phyloP scores from a whole-genome alignment of 148 eudicot genomes.

The Silene conica region DNA sequence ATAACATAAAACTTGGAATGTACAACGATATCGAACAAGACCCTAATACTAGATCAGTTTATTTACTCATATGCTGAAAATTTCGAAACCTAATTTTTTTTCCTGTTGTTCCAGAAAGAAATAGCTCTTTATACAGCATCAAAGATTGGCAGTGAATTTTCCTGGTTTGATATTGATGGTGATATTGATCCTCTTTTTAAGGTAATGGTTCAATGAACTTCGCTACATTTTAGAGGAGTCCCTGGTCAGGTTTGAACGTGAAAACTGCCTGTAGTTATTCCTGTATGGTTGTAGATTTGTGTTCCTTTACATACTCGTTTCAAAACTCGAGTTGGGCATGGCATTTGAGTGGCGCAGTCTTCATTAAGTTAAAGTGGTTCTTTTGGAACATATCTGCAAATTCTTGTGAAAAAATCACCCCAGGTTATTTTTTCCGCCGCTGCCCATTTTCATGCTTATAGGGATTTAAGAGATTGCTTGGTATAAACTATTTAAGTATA shows the following conservation, averaged over 20 bases:
- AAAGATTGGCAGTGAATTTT: constrained; percentile 73
- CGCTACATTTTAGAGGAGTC: not conserved
- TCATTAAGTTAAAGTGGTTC: not conserved
- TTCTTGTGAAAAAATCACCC: not conserved
- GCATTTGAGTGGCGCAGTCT: not conserved
- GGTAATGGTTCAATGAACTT: constrained; percentile 40
- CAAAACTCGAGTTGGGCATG: not conserved
- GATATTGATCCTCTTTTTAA: constrained; percentile 93
- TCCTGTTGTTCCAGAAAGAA: constrained; percentile 71
- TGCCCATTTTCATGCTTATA: not conserved
- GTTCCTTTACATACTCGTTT: not conserved
- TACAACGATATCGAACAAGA: not conserved
- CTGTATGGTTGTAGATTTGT: constrained; percentile 4
- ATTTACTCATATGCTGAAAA: not conserved
- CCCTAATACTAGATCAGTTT: not conserved
- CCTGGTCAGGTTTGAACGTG: not conserved
- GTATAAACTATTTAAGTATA: not conserved
- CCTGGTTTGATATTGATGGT: constrained; percentile 91
- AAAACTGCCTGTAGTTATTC: not conserved
- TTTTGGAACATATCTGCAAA: not conserved
- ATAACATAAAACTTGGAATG: not conserved
- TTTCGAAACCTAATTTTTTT: not conserved
- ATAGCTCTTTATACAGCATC: constrained; percentile 92
- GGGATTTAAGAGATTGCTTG: not conserved
- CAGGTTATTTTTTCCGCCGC: not conserved